Evolutionary conservation across 2,329 filamentous ascomycete species (phyloP).

Genomic region (Colletotrichum trifolii): DNA sequence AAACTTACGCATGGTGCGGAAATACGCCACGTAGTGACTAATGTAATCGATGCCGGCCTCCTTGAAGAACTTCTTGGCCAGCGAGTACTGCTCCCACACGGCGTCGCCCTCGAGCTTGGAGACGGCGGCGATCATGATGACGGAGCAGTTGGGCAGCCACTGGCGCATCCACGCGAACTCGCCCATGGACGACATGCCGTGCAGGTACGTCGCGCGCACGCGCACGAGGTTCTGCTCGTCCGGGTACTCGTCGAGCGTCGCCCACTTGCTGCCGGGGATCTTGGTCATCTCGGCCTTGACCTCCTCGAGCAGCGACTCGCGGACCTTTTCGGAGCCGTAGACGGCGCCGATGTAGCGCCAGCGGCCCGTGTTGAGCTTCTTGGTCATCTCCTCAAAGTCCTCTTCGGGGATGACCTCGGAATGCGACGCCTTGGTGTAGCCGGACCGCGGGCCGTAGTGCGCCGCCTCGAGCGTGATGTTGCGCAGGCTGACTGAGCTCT

Average conservation of each 20-base stretch:
- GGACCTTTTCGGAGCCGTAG: constrained; percentile 25
- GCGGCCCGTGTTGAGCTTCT: constrained; percentile 26
- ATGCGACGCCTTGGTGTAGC: constrained; percentile 34
- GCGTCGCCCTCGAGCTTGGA: constrained; percentile 20
- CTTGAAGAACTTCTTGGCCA: constrained; percentile 18
- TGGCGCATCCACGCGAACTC: constrained; percentile 32
- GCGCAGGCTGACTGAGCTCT: constrained; percentile 27
- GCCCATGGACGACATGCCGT: constrained; percentile 31
- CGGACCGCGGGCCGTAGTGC: constrained; percentile 26
- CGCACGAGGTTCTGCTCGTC: constrained; percentile 24
- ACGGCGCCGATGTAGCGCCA: constrained; percentile 32
- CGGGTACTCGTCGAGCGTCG: constrained; percentile 25
- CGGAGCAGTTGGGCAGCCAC: constrained; percentile 29
- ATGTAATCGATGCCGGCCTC: constrained; percentile 32
- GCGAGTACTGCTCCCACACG: constrained; percentile 26
- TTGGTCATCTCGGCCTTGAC: constrained; percentile 23
- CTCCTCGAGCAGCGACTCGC: constrained; percentile 26
- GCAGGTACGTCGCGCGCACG: constrained; percentile 20
- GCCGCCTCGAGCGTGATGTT: constrained; percentile 25
- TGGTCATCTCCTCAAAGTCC: constrained; percentile 28
- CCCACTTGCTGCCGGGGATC: constrained; percentile 26
- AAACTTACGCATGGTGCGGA: constrained; percentile 29
- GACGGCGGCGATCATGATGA: constrained; percentile 26
- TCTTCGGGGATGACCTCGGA: constrained; percentile 20
- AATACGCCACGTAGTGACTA: constrained; percentile 28